Percentiles rank a stretch among this genome's conserved stretches.
These are phyloP conservation scores for Malus hybrid DNA, from an alignment of 331 rosid genomes.

Conservation along the genomic window DNA sequence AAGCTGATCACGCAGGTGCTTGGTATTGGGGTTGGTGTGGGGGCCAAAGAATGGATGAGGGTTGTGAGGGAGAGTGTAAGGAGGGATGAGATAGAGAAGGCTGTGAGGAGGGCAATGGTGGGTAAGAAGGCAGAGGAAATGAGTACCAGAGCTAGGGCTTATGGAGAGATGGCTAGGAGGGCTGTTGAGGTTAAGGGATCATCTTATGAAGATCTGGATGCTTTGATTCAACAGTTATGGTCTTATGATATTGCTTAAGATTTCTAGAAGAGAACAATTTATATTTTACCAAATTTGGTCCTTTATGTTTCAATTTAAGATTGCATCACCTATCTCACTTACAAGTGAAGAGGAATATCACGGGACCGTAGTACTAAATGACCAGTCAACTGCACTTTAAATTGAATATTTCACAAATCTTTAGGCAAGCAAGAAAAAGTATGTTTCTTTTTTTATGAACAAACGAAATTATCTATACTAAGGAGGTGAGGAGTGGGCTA, in stretches of 20 bases:
- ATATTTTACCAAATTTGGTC: too few relatives aligned
- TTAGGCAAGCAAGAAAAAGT: too few relatives aligned
- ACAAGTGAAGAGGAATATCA: too few relatives aligned
- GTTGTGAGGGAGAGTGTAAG: conserved; percentile 19
- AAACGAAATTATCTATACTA: too few relatives aligned
- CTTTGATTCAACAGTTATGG: conserved; percentile 30
- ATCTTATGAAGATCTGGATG: conserved; percentile 20
- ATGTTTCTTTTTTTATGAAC: too few relatives aligned
- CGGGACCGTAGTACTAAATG: too few relatives aligned
- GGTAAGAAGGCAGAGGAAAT: conserved; percentile 38
- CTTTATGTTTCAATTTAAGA: too few relatives aligned
- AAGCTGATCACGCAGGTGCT: conserved; percentile 40
- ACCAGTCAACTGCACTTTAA: too few relatives aligned
- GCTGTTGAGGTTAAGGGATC: conserved; percentile 41
- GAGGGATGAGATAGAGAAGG: conserved; percentile 36
- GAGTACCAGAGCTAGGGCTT: conserved; percentile 23
- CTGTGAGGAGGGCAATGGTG: conserved; percentile 26
- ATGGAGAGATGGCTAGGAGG: conserved; percentile 11
- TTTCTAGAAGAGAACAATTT: too few relatives aligned
- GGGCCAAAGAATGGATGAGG: conserved; percentile 21
- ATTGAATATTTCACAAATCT: too few relatives aligned
- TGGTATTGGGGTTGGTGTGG: conserved; percentile 41
- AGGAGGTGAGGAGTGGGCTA: too few relatives aligned
- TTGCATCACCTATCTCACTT: too few relatives aligned
- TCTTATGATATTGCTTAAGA: background rate